Percentiles rank a stretch among this genome's conserved stretches.
phyloP scores from a whole-genome alignment of 208 protist species.

The Leishmania turanica region DNA sequence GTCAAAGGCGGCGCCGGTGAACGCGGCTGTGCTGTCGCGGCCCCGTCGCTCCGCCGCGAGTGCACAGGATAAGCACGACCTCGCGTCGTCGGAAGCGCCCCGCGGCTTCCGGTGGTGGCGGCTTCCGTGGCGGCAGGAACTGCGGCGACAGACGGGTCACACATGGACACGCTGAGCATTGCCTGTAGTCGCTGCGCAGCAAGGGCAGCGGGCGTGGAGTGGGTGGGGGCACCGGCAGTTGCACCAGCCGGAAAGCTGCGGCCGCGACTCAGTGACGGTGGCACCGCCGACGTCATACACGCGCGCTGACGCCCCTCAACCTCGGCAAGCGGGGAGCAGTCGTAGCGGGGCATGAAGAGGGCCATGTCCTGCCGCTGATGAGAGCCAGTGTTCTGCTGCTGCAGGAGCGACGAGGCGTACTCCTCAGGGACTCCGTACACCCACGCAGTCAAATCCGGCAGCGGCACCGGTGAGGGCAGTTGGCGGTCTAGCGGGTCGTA shows the following conservation, averaged over 20 bases:
- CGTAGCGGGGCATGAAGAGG: slow-evolving; percentile 33
- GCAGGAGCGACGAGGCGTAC: slow-evolving; percentile 17
- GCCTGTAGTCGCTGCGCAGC: slow-evolving; percentile 66
- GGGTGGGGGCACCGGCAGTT: slow-evolving; percentile 4
- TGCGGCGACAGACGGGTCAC: slow-evolving; percentile 34
- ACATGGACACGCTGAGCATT: slow-evolving; percentile 57
- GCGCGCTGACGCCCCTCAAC: slow-evolving; percentile 14
- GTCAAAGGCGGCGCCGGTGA: background rate
- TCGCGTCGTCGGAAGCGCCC: background rate
- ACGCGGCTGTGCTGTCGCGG: background rate
- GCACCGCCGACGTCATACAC: background rate
- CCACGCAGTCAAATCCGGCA: slow-evolving; percentile 53
- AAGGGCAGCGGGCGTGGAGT: slow-evolving; percentile 48
- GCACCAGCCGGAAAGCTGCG: background rate
- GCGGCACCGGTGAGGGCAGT: slow-evolving; percentile 2
- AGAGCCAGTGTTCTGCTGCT: slow-evolving; percentile 9
- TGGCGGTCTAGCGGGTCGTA: slow-evolving; percentile 3
- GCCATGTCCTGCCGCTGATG: slow-evolving; percentile 29
- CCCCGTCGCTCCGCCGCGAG: background rate
- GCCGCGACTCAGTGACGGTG: background rate
- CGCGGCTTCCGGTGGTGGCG: background rate
- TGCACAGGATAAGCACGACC: slow-evolving; percentile 1
- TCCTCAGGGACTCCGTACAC: slow-evolving; percentile 59
- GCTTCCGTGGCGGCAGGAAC: background rate
- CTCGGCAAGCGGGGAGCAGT: slow-evolving; percentile 19